Conservation (phyloP, 805 yeast species). For the Wickerhamomyces chambardii region DNA sequence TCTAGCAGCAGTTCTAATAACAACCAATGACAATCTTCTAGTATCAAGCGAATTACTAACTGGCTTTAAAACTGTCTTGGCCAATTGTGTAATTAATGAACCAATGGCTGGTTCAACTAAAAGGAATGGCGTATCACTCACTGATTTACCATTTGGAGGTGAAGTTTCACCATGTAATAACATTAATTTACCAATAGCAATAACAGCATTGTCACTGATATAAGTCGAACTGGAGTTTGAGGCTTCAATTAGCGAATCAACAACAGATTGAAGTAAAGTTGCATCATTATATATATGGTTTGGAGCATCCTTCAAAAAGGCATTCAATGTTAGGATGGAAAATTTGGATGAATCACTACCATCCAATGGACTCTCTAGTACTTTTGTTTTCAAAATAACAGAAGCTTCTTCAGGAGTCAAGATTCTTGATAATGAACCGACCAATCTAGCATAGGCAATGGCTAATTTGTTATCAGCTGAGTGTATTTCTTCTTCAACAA, state of each 20-base stretch:
- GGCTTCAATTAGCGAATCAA: slow-evolving; percentile 37
- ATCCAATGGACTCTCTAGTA: slow-evolving; percentile 34
- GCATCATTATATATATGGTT: slow-evolving; percentile 46
- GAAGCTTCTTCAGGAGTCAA: slow-evolving; percentile 56
- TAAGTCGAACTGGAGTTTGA: slow-evolving; percentile 32
- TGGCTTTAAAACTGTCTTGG: slow-evolving; percentile 42
- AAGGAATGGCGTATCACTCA: slow-evolving; percentile 21
- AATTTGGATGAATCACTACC: slow-evolving; percentile 44
- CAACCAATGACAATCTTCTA: slow-evolving; percentile 71
- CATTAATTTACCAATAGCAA: slow-evolving; percentile 77
- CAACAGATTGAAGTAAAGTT: slow-evolving; percentile 38
- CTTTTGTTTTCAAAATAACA: slow-evolving; percentile 48
- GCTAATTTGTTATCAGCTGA: slow-evolving; percentile 51
- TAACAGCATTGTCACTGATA: slow-evolving; percentile 65
- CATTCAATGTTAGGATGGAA: slow-evolving; percentile 65
- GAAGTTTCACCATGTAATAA: slow-evolving; percentile 37
- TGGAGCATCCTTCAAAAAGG: slow-evolving; percentile 76
- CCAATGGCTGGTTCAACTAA: slow-evolving; percentile 31
- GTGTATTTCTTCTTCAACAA: slow-evolving; percentile 65
- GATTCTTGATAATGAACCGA: slow-evolving; percentile 69
- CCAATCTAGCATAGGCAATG: slow-evolving; percentile 67
- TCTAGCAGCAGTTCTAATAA: slow-evolving; percentile 66
- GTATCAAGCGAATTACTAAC: slow-evolving; percentile 61
- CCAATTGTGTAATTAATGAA: slow-evolving; percentile 40
- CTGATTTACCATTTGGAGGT: slow-evolving; percentile 24